phyloP scores from a whole-genome alignment of 345 rosid species.

The Eucalyptus sp. region DNA sequence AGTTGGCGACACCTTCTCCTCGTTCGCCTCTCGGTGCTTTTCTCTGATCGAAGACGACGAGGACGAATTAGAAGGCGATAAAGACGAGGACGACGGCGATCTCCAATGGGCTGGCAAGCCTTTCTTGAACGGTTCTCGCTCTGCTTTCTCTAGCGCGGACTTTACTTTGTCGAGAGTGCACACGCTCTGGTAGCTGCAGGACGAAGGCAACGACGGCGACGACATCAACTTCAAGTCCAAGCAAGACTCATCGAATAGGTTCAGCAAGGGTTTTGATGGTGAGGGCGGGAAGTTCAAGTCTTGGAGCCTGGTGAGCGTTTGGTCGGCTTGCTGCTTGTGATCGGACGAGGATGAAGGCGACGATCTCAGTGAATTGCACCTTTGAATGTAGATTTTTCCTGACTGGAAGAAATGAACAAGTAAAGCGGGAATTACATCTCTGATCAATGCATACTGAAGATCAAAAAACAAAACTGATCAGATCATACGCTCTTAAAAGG shows the following conservation, averaged over 20 bases:
- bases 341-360: background rate
- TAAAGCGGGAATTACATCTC: background rate
- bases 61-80: constrained; percentile 32
- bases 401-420: constrained; percentile 38
- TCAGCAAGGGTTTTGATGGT: constrained; percentile 7
- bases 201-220: background rate
- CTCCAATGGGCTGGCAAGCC: constrained; percentile 25
- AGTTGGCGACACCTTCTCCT: constrained; percentile 1
- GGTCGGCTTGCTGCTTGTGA: background rate
- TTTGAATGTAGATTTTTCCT: constrained; percentile 68
- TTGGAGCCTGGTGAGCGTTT: constrained; percentile 7
- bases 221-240: constrained; percentile 33
- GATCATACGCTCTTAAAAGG: background rate
- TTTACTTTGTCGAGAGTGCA: constrained; percentile 91
- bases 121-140: constrained; percentile 30
- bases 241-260: constrained; percentile 28
- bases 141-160: constrained; percentile 62
- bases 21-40: background rate
- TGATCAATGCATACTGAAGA: background rate
- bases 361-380: constrained; percentile 42
- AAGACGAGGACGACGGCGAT: background rate
- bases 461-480: background rate
- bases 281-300: constrained; percentile 44
- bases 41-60: constrained; percentile 25
- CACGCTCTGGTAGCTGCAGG: constrained; percentile 51